Base-by-base conservation (phyloP, 176 grass and related monocot genomes). In the Phyllostachys edulis region DNA sequence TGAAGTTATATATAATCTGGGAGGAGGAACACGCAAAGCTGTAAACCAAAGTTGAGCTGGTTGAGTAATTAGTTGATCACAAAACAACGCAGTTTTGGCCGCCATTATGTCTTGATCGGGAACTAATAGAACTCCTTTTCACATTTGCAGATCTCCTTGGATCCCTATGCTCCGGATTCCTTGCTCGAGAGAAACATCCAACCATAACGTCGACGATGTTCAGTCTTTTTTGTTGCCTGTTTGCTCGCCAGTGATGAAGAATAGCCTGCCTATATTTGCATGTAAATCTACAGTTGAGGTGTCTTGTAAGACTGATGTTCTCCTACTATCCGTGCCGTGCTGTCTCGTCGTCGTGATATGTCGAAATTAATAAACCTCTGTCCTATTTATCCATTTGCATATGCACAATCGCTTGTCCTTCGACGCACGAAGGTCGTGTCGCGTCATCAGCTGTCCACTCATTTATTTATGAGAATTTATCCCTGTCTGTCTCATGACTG, bases 141-240 rank as follows among this genome's bases (percentile, higher is more conserved):
- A 2, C 47, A 2, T 82, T 60, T 34, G 41, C 89, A 87, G 84
- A 84, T 20, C 69, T 40, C 73, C 23, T 90, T 59, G 88, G 84
- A 90, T 86, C 73, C 79, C 66, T 67, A 47, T 18, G 32, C 62
- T n/a, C 82, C 11, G 85, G 88, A 90, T 90, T 83, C 84, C 74
- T 44, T 68, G 73, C 74, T 37, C 9, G 29, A 67, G 80, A 69
- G 80, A 90, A 87, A 27, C 74, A 61, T 69, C 84, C 80, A 86
- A 83, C 67, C 79, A 61, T 42, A 59, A 63, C 18, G 74, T 61
- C 59, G 73, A 87, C 74, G 50, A 1, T 36, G 80, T 87, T 50
- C 67, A 5, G 42, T 79, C 34, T 39, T 40, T 40, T 73, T 46
- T 14, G 73, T 65, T 52, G 84, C 59, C 60, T 90, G 74, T 79